Conservation (phyloP, 176 grass and related monocot species). For the Luzula sylvatica region DNA sequence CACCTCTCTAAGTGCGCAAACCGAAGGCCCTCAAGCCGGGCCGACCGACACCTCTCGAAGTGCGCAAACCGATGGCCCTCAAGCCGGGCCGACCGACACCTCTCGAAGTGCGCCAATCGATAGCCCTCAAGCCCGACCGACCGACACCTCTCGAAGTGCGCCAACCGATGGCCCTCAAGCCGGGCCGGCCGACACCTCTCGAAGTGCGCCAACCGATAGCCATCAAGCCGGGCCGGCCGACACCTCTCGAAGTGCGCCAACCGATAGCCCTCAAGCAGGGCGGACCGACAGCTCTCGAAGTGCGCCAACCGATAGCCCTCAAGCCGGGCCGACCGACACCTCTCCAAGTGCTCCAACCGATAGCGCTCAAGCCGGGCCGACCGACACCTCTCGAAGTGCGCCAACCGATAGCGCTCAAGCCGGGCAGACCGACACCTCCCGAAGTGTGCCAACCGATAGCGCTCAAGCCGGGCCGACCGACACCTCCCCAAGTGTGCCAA, state of each 20-base stretch:
- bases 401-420: not conserved
- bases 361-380: not conserved
- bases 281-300: not conserved
- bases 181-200: not conserved
- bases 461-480: not conserved
- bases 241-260: too few relatives aligned
- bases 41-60: not conserved
- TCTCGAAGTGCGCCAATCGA: not conserved
- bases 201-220: not conserved
- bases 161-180: not conserved
- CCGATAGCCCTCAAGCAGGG: not conserved
- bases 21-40: not conserved
- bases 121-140: not conserved
- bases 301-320: not conserved
- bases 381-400: not conserved
- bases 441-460: not conserved
- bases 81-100: not conserved
- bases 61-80: not conserved
- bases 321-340: not conserved
- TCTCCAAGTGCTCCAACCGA: too few relatives aligned
- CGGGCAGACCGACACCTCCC: not conserved
- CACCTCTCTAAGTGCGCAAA: not conserved
- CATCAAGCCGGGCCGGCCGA: not conserved
- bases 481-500: not conserved
- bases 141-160: too few relatives aligned